Evolutionary conservation across 106 monocot genomes (phyloP).

Genomic region (Dendrobium officinale): DNA sequence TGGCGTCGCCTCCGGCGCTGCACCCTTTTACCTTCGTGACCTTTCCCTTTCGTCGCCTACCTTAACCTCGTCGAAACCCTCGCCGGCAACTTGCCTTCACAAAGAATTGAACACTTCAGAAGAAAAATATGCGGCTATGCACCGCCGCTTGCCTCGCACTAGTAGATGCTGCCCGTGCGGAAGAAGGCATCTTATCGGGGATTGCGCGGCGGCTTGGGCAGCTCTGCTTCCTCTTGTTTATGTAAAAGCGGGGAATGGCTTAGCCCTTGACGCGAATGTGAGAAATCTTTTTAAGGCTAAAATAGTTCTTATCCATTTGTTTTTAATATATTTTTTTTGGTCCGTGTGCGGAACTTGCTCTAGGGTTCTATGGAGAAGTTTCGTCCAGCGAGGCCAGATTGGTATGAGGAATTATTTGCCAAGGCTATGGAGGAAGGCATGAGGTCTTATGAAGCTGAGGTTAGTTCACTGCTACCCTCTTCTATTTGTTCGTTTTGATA

Average conservation of each 20-base stretch:
- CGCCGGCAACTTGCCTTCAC: background rate
- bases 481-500: background rate
- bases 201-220: background rate
- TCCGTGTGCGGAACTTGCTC: background rate
- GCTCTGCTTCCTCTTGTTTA: background rate
- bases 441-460: slow-evolving; percentile 64
- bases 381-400: slow-evolving; percentile 50
- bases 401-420: slow-evolving; percentile 72
- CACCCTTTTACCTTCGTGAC: too few species aligned
- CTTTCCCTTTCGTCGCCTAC: background rate
- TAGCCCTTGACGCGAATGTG: background rate
- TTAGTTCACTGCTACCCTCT: background rate
- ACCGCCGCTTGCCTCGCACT: background rate
- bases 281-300: background rate
- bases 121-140: background rate
- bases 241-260: background rate
- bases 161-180: slow-evolving; percentile 1
- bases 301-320: background rate
- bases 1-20: background rate
- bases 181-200: slow-evolving; percentile 7
- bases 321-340: background rate
- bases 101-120: background rate
- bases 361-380: slow-evolving; percentile 32
- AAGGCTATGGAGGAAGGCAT: slow-evolving; percentile 35
- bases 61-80: background rate